These are phyloP conservation scores for Hammondia hammondi DNA, from an alignment of 169 alveolate species.

Conservation along the genomic window DNA sequence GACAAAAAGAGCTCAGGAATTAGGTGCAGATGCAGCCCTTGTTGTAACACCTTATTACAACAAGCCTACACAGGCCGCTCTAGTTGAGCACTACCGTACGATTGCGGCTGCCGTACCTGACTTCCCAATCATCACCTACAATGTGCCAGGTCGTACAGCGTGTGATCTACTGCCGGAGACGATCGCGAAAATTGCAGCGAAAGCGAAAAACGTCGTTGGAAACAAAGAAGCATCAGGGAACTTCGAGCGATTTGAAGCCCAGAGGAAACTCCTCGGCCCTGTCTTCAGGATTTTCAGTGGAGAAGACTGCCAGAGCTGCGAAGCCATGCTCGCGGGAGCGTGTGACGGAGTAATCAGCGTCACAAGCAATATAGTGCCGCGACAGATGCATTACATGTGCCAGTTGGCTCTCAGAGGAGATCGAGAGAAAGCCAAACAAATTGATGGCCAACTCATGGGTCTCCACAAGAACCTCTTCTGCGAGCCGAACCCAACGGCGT, in stretches of 20 bases:
- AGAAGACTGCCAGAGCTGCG: slow-evolving; percentile 29
- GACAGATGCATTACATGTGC: slow-evolving; percentile 27
- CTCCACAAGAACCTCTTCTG: slow-evolving; percentile 17
- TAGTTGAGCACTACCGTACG: background rate
- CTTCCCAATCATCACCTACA: slow-evolving; percentile 44
- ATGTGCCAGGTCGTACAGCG: slow-evolving; percentile 39
- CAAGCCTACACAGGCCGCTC: slow-evolving; percentile 40
- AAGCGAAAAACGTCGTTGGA: background rate
- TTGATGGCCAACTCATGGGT: background rate
- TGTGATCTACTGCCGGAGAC: slow-evolving; percentile 45
- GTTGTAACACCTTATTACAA: slow-evolving; percentile 49
- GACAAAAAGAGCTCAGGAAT: background rate
- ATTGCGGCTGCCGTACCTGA: slow-evolving; percentile 44
- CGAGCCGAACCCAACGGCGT: slow-evolving; percentile 42
- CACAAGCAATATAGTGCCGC: slow-evolving; percentile 37
- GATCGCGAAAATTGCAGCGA: background rate
- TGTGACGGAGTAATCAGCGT: slow-evolving; percentile 49
- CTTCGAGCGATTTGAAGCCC: background rate
- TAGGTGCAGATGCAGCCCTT: slow-evolving; percentile 53
- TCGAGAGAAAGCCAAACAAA: background rate
- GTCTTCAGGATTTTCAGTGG: background rate
- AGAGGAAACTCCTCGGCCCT: background rate
- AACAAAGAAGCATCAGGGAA: slow-evolving; percentile 36
- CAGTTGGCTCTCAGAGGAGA: background rate
- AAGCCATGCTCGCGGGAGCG: slow-evolving; percentile 16